Base-by-base conservation (phyloP, 345 rosid species). In the Noccaea caerulescens region DNA sequence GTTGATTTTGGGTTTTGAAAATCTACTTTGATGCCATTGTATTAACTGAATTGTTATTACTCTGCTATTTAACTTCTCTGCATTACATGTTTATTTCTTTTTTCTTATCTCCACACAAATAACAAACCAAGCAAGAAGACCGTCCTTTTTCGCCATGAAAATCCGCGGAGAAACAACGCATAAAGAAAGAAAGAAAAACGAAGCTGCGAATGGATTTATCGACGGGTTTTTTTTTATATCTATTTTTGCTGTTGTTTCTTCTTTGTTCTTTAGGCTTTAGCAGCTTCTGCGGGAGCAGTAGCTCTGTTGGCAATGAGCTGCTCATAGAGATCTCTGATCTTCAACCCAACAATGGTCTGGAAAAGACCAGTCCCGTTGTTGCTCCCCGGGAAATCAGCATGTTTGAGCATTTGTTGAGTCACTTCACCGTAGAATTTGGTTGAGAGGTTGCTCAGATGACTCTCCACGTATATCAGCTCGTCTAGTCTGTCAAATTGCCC, bases 331-430 rank as follows among this genome's bases (percentile, higher is more conserved):
- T 94, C 97, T 78, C 96, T 82, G 51, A 94, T 91, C 81, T 94
- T 94, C 75, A 91, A 78, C 6, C 99, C 99, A 10, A 85, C 79
- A 30, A 94, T 85, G 67, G 99, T 94, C 67, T 94, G 96, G 84
- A 91, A 94, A 6, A 91, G 89, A 38, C 99, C 97, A 0, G 99
- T 94, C 12, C 95, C 99, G 3, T 94, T 94, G 90, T 81, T 94
- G 74, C 99, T 94, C 12, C 99, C 97, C 0, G 99, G 99, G 84
- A 94, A 94, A 75, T 94, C 99, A 3, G 91, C 49, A 72, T 91
- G 97, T 76, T 91, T 94, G 82, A 94, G 77, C 97, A 94, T 82
- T 71, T 94, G 99, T 68, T 94, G 99, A 33, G 99, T 91, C 0
- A 91, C 89, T 75, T 94, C 99, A 0, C 97, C 96, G 18, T 94